phyloP scores from a whole-genome alignment of 208 protist genomes.

The Crithidia sp. region DNA sequence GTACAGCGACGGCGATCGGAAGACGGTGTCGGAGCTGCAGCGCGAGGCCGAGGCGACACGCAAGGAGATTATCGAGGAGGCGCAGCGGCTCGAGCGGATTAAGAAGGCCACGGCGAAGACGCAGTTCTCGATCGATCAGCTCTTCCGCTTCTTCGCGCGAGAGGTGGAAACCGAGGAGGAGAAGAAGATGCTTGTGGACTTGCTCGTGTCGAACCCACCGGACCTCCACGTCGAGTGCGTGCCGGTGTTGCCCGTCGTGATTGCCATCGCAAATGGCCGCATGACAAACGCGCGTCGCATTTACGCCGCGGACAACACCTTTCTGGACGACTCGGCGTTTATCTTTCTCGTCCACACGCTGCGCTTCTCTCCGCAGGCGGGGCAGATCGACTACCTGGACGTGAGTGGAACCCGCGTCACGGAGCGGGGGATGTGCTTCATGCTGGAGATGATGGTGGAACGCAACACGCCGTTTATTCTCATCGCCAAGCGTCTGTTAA shows the following conservation, averaged over 20 bases:
- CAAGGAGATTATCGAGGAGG: conserved; percentile 70
- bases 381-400: conserved; percentile 78
- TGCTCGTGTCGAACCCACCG: conserved; percentile 64
- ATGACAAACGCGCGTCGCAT: conserved; percentile 70
- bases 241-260: conserved; percentile 72
- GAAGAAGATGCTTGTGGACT: conserved; percentile 60
- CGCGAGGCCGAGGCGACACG: conserved; percentile 70
- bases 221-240: conserved; percentile 70
- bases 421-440: conserved; percentile 77
- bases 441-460: conserved; percentile 84
- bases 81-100: conserved; percentile 64
- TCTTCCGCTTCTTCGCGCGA: conserved; percentile 81
- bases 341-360: conserved; percentile 85
- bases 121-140: conserved; percentile 75
- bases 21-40: conserved; percentile 87
- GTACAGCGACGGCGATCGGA: conserved; percentile 87
- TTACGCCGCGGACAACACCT: conserved; percentile 56
- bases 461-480: conserved; percentile 70
- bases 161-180: conserved; percentile 72
- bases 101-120: conserved; percentile 68
- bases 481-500: conserved; percentile 50
- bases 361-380: conserved; percentile 74
- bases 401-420: conserved; percentile 81
- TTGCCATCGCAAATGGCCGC: conserved; percentile 78
- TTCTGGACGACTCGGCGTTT: conserved; percentile 67